Evolutionary conservation across 495 filamentous ascomycete species (phyloP).

Genomic region (Neurospora sp.): DNA sequence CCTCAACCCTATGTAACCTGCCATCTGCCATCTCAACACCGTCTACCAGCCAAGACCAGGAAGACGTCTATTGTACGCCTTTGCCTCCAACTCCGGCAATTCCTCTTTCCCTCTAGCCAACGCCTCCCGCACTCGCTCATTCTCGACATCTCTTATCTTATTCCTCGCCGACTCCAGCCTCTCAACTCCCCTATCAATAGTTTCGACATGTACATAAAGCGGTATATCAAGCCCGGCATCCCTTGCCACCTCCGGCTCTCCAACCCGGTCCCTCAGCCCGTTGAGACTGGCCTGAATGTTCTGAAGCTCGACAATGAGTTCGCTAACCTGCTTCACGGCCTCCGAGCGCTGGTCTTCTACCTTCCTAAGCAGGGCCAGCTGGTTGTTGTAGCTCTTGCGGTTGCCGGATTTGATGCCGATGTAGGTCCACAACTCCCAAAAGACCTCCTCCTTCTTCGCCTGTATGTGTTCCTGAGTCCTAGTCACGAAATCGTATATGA

Average conservation of each 20-base stretch:
- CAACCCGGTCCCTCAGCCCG: constrained; percentile 56
- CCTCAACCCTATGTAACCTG: neutral
- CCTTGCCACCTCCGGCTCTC: constrained; percentile 43
- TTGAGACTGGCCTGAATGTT: constrained; percentile 56
- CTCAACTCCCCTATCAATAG: constrained; percentile 55
- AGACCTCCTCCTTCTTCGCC: constrained; percentile 45
- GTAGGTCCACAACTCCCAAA: constrained; percentile 57
- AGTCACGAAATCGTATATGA: constrained; percentile 53
- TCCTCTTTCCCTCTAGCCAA: constrained; percentile 31
- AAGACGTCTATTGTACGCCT: constrained; percentile 4
- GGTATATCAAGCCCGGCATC: constrained; percentile 35
- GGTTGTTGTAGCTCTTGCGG: constrained; percentile 44
- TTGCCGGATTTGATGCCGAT: constrained; percentile 51
- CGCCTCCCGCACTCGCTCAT: constrained; percentile 42
- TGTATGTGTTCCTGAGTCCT: constrained; percentile 41
- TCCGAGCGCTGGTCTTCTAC: constrained; percentile 48
- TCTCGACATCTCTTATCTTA: constrained; percentile 45
- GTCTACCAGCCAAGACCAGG: neutral
- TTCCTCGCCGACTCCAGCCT: constrained; percentile 48
- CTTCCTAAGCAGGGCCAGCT: constrained; percentile 46
- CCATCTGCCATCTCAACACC: neutral
- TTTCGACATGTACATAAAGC: constrained; percentile 57
- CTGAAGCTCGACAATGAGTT: constrained; percentile 52
- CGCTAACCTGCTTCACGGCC: constrained; percentile 48
- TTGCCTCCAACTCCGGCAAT: neutral